phyloP scores from a whole-genome alignment of 495 filamentous ascomycete species.

The Evansstolkia leycettana region DNA sequence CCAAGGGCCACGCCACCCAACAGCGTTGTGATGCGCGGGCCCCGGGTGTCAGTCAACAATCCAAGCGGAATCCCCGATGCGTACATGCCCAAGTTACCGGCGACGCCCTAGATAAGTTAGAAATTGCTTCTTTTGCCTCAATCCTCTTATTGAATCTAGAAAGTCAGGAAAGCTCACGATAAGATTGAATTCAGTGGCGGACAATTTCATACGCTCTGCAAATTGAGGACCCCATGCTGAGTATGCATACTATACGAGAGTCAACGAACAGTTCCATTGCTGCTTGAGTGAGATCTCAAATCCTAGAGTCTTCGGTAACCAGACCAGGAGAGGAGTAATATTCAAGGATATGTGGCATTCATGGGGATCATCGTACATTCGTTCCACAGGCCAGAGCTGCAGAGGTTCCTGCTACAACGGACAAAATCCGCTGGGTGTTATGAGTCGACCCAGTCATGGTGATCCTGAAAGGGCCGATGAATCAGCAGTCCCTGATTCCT shows the following conservation, averaged over 20 bases:
- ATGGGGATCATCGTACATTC: conserved; percentile 47
- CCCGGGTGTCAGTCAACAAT: conserved; percentile 71
- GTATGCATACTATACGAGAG: conserved; percentile 76
- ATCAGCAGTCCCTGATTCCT: not conserved
- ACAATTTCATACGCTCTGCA: conserved; percentile 70
- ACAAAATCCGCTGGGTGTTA: conserved; percentile 45
- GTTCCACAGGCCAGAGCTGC: conserved; percentile 87
- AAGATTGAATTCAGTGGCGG: conserved; percentile 79
- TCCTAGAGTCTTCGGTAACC: too few relatives aligned
- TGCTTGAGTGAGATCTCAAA: too few relatives aligned
- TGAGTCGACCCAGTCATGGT: conserved; percentile 17
- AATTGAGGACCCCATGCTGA: conserved; percentile 97
- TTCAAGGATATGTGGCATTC: not conserved
- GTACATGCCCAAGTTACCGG: conserved; percentile 97
- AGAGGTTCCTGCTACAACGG: conserved; percentile 71
- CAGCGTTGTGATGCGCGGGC: conserved; percentile 65
- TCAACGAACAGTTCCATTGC: not conserved
- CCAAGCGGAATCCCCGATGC: conserved; percentile 81
- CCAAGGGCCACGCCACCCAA: conserved; percentile 59
- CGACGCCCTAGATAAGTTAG: conserved; percentile 45
- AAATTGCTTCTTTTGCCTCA: too few relatives aligned
- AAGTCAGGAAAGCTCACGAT: conserved; percentile 50
- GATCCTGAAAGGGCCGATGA: not conserved
- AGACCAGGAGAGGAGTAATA: not conserved
- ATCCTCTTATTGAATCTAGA: conserved; percentile 1